Conservation (phyloP, 148 eudicot genomes). For the Vaccinium corymbosum region DNA sequence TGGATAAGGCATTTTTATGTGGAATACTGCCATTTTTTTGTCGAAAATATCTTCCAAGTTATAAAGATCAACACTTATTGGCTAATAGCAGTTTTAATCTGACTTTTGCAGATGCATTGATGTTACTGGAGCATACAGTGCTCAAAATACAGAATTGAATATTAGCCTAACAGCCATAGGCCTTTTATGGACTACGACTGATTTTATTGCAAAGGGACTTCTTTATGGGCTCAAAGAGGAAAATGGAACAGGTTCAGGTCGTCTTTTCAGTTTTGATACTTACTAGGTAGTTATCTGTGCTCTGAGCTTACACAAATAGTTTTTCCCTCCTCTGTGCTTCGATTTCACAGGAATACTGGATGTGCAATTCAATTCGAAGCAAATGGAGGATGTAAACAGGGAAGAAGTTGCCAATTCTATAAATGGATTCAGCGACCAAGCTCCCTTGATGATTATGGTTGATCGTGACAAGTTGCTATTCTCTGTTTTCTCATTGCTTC, state of each 20-base stretch:
- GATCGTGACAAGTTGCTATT: slow-evolving; percentile 69
- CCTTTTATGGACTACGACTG: slow-evolving; percentile 92
- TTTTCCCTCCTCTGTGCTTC: not conserved
- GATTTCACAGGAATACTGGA: slow-evolving; percentile 25
- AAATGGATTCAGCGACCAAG: slow-evolving; percentile 33
- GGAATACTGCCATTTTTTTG: not conserved
- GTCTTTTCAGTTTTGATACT: not conserved
- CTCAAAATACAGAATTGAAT: slow-evolving; percentile 91
- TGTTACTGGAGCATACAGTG: slow-evolving; percentile 91
- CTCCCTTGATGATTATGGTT: slow-evolving; percentile 40
- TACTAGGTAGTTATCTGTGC: not conserved
- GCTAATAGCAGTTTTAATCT: not conserved
- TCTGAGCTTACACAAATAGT: slow-evolving; percentile 5
- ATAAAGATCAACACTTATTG: not conserved
- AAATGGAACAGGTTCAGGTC: slow-evolving; percentile 39
- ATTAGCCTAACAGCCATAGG: slow-evolving; percentile 96
- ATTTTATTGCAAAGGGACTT: slow-evolving; percentile 86
- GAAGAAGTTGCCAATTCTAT: slow-evolving; percentile 24
- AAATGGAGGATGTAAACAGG: slow-evolving; percentile 33
- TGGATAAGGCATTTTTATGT: slow-evolving; percentile 8
- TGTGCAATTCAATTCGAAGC: slow-evolving; percentile 22
- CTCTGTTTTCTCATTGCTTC: slow-evolving; percentile 80
- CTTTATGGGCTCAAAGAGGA: slow-evolving; percentile 33
- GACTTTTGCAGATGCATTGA: slow-evolving; percentile 70
- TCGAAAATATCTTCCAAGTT: not conserved